Evolutionary conservation across 352 stramenopile genomes (phyloP), one percentile per base, ranked within the genome.

Genomic region (Phytophthora pinifolia): DNA sequence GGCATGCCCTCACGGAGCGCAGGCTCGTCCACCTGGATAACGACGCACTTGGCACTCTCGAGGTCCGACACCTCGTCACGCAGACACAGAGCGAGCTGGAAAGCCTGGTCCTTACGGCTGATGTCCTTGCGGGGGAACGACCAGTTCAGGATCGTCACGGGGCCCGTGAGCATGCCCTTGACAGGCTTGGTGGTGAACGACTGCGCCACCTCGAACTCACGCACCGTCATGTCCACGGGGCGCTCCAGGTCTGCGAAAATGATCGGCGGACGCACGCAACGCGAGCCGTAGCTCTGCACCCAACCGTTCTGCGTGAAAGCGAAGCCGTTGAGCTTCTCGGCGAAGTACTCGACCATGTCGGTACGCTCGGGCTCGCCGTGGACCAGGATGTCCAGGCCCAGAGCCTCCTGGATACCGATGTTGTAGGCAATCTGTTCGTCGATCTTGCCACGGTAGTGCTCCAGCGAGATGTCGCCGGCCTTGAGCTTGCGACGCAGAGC

Each of bases 271-370:
- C 89, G 87, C 36, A 98, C 92, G 57, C 89, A 97, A 56, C 92
- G 86, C 35, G 78, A 94, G 41, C 92, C 92, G 74, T 97, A 98
- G 42, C 86, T 96, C 70, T 98, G 92, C 36, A 98, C 89, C 92
- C 92, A 98, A 17, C 89, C 92, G 61, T 97, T 96, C 53, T 90
- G 62, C 18, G 88, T 96, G 70, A 98, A 97, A 1, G 89, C 77
- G 44, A 97, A 96, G 17, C 92, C 92, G 14, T 96, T 77, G 17
- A 98, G 74, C 70, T 97, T 93, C 73, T 97, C 85, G 4, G 81
- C 92, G 64, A 98, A 98, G 76, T 96, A 98, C 77, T 98, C 89
- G 2, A 98, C 92, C 92, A 98, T 98, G 72, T 97, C 92, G 4
- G 88, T 97, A 60, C 90, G 87, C 67, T 98, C 92, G 4, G 89